phyloP scores from a whole-genome alignment of 768 basidiomycete species.

The Amanita rimosa region DNA sequence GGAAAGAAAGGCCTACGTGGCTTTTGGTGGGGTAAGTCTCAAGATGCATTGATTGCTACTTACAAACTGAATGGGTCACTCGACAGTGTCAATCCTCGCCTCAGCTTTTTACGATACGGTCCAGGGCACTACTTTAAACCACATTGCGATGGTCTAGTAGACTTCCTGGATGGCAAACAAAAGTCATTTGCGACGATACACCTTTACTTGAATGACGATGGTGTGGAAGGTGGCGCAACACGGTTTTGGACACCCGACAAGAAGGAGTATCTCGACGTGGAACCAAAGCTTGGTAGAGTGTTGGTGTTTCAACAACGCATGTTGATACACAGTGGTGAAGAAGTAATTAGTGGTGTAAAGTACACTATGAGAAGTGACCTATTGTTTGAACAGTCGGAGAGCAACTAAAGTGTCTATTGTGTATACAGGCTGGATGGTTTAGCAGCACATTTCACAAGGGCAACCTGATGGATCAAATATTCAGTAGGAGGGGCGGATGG shows the following conservation, averaged over 20 bases:
- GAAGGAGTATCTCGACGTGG: conserved; percentile 22
- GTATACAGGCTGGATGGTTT: no score
- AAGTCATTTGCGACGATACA: conserved; percentile 33
- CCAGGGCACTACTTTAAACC: conserved; percentile 30
- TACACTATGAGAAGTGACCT: conserved; percentile 28
- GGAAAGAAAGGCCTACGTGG: conserved; percentile 21
- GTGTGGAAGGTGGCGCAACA: conserved; percentile 25
- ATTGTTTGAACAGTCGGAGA: conserved; percentile 21
- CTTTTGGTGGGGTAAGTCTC: conserved; percentile 21
- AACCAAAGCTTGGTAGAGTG: conserved; percentile 25
- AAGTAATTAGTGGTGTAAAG: conserved; percentile 21
- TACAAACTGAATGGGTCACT: no score
- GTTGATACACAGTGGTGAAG: conserved; percentile 27
- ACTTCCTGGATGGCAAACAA: conserved; percentile 15
- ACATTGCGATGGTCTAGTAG: conserved; percentile 26
- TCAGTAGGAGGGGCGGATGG: neutral
- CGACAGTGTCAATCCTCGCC: conserved; percentile 23
- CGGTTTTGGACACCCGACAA: conserved; percentile 25
- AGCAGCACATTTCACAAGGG: conserved; percentile 4
- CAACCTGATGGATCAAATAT: neutral
- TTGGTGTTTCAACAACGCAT: conserved; percentile 30
- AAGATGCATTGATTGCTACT: no score
- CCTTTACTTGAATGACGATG: conserved; percentile 26
- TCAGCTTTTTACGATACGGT: conserved; percentile 32
- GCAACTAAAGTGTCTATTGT: no score